phyloP scores from a whole-genome alignment of 768 basidiomycete species.

The Glaciozyma martinii region DNA sequence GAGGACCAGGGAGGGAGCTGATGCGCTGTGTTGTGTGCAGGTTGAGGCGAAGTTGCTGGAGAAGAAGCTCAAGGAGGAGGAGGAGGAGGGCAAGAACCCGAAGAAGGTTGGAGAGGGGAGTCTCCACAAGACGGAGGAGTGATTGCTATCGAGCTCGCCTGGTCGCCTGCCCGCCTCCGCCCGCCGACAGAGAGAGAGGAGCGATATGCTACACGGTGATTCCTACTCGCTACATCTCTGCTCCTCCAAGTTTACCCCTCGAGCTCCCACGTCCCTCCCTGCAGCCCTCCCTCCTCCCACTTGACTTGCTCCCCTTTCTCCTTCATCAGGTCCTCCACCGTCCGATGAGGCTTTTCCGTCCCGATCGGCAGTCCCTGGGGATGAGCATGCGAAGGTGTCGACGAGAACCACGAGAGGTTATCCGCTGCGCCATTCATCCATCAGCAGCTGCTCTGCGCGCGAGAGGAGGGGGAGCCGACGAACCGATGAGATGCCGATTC shows the following conservation, averaged over 20 bases:
- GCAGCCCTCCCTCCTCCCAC: conserved; percentile 36
- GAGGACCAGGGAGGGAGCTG: neutral
- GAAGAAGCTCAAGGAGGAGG: too few relatives aligned
- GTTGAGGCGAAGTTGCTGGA: too few relatives aligned
- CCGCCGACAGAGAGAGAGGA: too few relatives aligned
- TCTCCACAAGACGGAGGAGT: too few relatives aligned
- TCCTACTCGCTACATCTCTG: neutral
- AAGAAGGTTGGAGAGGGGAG: too few relatives aligned
- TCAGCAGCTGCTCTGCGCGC: conserved; percentile 43
- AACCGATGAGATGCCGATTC: conserved; percentile 54
- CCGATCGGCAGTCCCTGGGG: conserved; percentile 24
- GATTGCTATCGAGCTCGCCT: too few relatives aligned
- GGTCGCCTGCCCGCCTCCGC: too few relatives aligned
- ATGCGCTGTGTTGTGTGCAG: neutral
- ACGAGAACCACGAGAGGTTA: conserved; percentile 73
- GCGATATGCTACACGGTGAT: too few relatives aligned
- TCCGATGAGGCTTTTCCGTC: conserved; percentile 50
- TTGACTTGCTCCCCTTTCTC: conserved; percentile 69
- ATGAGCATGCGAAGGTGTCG: conserved; percentile 19
- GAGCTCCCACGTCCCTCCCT: conserved; percentile 1
- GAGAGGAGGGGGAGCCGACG: neutral
- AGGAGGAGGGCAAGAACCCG: too few relatives aligned
- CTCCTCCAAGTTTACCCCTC: neutral
- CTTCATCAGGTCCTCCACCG: conserved; percentile 70
- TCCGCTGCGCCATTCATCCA: too few relatives aligned